Evolutionary conservation across 768 basidiomycete genomes (phyloP).

Genomic region (Auriscalpium microsporum): DNA sequence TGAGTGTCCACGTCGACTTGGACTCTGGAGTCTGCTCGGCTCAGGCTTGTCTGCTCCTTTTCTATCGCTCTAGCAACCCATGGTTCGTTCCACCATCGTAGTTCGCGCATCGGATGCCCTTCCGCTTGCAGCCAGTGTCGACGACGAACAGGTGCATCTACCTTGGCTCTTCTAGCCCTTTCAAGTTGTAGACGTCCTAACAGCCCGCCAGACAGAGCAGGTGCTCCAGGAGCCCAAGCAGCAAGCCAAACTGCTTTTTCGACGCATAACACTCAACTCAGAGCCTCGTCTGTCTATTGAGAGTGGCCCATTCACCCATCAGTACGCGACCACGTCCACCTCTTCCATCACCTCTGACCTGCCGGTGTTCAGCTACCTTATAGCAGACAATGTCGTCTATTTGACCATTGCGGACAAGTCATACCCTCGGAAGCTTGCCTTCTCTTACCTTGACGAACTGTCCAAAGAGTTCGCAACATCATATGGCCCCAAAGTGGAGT

Average conservation of each 20-base stretch:
- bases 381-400: conserved; percentile 89
- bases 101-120: conserved; percentile 81
- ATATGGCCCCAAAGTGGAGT: conserved; percentile 90
- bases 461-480: conserved; percentile 91
- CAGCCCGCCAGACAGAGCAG: conserved; percentile 69
- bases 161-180: neutral
- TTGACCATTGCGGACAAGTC: conserved; percentile 94
- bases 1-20: neutral
- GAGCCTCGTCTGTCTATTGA: conserved; percentile 97
- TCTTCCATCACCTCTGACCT: neutral
- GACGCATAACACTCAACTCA: conserved; percentile 86
- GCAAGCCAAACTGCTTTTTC: conserved; percentile 93
- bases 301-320: conserved; percentile 89
- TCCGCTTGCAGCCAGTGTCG: conserved; percentile 90
- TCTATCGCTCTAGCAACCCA: conserved; percentile 20
- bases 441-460: conserved; percentile 94
- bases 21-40: too few relatives aligned
- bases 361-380: conserved; percentile 68
- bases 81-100: conserved; percentile 85
- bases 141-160: conserved; percentile 81
- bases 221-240: conserved; percentile 96
- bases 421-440: conserved; percentile 93
- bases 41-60: neutral
- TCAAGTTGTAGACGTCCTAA: conserved; percentile 6
- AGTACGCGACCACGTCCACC: conserved; percentile 46